These are phyloP conservation scores for Pichia pseudocactophila DNA, from an alignment of 805 yeast genomes.

Conservation along the genomic window DNA sequence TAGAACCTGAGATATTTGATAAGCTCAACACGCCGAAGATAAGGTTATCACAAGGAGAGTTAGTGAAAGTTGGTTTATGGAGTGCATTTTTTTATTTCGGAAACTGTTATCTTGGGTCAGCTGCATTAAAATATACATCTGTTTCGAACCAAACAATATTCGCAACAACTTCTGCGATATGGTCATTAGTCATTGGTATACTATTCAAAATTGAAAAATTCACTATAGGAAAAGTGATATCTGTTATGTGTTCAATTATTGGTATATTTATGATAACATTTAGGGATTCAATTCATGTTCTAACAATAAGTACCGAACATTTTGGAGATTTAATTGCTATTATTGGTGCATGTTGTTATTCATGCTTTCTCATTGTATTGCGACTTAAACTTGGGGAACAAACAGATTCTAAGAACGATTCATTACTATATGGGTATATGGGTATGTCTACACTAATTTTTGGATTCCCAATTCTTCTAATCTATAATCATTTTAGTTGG, in stretches of 20 bases:
- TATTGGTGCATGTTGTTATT: conserved; percentile 38
- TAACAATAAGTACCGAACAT: conserved; percentile 13
- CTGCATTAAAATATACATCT: conserved; percentile 39
- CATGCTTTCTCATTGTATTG: conserved; percentile 36
- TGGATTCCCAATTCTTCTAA: conserved; percentile 32
- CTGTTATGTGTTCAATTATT: conserved; percentile 35
- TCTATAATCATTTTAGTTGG: conserved; percentile 30
- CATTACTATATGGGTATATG: conserved; percentile 37
- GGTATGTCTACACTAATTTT: conserved; percentile 35
- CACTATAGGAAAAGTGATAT: conserved; percentile 32
- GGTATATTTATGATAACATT: conserved; percentile 40
- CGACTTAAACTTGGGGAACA: conserved; percentile 37
- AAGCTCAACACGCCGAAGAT: conserved; percentile 18
- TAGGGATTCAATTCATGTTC: background rate
- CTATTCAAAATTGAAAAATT: conserved; percentile 34
- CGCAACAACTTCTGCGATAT: conserved; percentile 43
- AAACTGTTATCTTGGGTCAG: conserved; percentile 33
- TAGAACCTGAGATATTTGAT: background rate
- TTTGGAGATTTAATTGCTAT: conserved; percentile 42
- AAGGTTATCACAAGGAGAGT: conserved; percentile 22
- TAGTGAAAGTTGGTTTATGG: conserved; percentile 30
- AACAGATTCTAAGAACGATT: conserved; percentile 36
- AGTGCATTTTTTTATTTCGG: conserved; percentile 34
- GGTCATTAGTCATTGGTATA: conserved; percentile 39
- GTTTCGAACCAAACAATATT: conserved; percentile 46